A percentile compares a stretch with the other conserved stretches of the same genome.
These are phyloP conservation scores for Pseudonitzschia pungens DNA, from an alignment of 108 stramenopile genomes.

Conservation along the genomic window DNA sequence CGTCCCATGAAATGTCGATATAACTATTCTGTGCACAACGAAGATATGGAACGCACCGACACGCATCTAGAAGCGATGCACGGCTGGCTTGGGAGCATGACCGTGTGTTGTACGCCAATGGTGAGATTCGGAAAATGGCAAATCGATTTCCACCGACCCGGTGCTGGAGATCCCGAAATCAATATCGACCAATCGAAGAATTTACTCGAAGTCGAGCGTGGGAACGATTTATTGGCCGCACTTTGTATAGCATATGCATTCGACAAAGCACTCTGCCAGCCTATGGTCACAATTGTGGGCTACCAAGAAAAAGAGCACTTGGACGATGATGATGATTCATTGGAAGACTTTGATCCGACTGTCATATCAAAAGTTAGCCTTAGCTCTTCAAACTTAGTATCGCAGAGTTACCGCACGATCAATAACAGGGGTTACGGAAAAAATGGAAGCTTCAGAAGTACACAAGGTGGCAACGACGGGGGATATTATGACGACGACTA, in stretches of 20 bases:
- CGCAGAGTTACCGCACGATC: not conserved
- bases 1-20: constrained; percentile 41
- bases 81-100: constrained; percentile 53
- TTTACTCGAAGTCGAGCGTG: constrained; percentile 40
- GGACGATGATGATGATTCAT: constrained; percentile 39
- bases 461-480: constrained; percentile 1
- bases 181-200: constrained; percentile 48
- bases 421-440: not conserved
- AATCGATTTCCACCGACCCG: constrained; percentile 33
- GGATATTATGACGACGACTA: constrained; percentile 10
- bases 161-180: constrained; percentile 36
- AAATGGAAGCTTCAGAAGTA: not conserved
- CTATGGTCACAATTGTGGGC: constrained; percentile 44
- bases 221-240: constrained; percentile 44
- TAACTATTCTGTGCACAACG: constrained; percentile 30
- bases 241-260: constrained; percentile 52
- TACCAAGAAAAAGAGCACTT: constrained; percentile 40
- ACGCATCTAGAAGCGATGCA: constrained; percentile 35
- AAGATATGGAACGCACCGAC: constrained; percentile 30
- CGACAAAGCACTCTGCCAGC: constrained; percentile 45
- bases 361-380: not conserved
- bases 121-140: constrained; percentile 48
- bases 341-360: constrained; percentile 15
- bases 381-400: not conserved
- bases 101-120: constrained; percentile 45